Evolutionary conservation across 768 basidiomycete genomes (phyloP), one percentile per base, ranked within the genome.

Genomic region (Termitomyces sp.): DNA sequence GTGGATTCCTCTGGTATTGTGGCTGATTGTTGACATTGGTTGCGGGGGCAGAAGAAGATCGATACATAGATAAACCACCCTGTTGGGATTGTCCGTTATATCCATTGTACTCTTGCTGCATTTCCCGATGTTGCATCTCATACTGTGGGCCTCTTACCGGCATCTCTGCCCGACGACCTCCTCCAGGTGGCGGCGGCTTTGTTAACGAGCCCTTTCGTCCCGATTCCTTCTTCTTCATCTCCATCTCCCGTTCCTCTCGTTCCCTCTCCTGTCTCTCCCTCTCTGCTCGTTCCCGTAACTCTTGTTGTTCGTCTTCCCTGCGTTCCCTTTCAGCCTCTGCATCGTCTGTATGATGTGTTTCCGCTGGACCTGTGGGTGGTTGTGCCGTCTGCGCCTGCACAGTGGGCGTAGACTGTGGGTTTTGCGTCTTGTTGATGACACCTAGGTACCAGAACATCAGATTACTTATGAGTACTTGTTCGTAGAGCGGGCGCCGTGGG

Each of bases 361-460:
- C 68, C 61, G 69, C 69, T 37, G 73, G 73, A 53, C 70, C 65
- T 51, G 31, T 47, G 47, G 65, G 59, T 39, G 69, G 51, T 36
- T 65, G 67, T 5, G 69, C 58, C 8, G 52, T 64, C 13, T 68
- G 69, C 18, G 66, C 69, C 15, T 68, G 69, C 18, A 67, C 70
- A 39, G 67, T 69, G 29, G 73, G 62, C 39, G 78, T 64, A 13
- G 75, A 68, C 4, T 76, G 71, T 15, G 79, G 75, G 53, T 67
- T 81, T 66, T 87, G 88, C 20, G 92, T 83, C 73, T 96, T 94
- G 73, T 98, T 97, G 74, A 98, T 98, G 63, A 98, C 87, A 13
- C 95, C 93, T 37, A 99, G 81, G 70, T 98, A 99, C 97, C 97
- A 99, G 79, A 99, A 98, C 93, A 96, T 97, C 66, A 94, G 76